phyloP scores from a whole-genome alignment of 148 eudicot genomes.

The Agrostemma githago region DNA sequence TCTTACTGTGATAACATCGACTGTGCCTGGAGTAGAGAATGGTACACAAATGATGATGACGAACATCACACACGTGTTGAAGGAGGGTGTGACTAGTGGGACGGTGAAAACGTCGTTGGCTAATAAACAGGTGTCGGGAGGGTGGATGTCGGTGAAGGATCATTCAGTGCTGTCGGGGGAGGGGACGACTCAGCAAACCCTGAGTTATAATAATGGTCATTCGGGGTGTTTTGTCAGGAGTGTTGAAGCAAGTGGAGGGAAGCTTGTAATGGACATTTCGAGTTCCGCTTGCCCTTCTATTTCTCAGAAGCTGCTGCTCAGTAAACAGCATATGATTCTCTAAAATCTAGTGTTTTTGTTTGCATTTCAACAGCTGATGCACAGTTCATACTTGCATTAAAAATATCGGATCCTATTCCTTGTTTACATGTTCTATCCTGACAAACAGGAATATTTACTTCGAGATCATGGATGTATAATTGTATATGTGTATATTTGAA shows the following conservation, averaged over 20 bases:
- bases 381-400: background rate
- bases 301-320: conserved; percentile 5
- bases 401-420: background rate
- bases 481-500: no score
- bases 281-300: conserved; percentile 23
- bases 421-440: background rate
- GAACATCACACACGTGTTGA: conserved; percentile 37
- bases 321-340: background rate
- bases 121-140: conserved; percentile 47
- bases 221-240: conserved; percentile 46
- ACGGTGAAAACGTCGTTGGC: conserved; percentile 15
- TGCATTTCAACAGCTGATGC: background rate
- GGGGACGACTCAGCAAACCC: conserved; percentile 45
- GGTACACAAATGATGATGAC: conserved; percentile 46
- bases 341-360: background rate
- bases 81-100: conserved; percentile 36
- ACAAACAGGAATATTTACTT: background rate
- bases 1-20: conserved; percentile 34
- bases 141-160: conserved; percentile 66
- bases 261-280: conserved; percentile 30
- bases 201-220: conserved; percentile 27
- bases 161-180: conserved; percentile 59
- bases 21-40: conserved; percentile 31
- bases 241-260: conserved; percentile 43
- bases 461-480: no score